These are phyloP conservation scores for Nicotiana otophora DNA, from an alignment of 257 asterid species.

Conservation along the genomic window DNA sequence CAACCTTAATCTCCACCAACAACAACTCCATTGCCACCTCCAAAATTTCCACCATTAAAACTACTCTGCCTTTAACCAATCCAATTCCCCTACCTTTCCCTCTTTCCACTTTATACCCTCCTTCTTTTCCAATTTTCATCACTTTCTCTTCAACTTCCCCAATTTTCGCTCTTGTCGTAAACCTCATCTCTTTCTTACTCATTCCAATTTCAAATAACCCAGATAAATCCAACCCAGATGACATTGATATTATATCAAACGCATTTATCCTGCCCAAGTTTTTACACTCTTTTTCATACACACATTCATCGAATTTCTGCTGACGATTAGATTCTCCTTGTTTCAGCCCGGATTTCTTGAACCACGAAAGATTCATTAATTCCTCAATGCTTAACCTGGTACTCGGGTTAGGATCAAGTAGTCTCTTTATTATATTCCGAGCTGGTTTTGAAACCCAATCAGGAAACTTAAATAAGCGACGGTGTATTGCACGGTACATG, in stretches of 20 bases:
- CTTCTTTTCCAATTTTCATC: slow-evolving; percentile 33
- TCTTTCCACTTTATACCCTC: slow-evolving; percentile 50
- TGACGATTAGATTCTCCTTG: background rate
- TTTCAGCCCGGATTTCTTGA: slow-evolving; percentile 34
- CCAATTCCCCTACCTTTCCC: slow-evolving; percentile 49
- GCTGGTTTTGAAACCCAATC: slow-evolving; percentile 64
- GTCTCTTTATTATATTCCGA: slow-evolving; percentile 35
- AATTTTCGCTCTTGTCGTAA: slow-evolving; percentile 36
- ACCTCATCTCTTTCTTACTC: slow-evolving; percentile 53
- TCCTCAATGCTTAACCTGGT: slow-evolving; percentile 58
- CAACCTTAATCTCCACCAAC: slow-evolving; percentile 65
- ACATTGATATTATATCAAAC: slow-evolving; percentile 73
- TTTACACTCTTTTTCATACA: slow-evolving; percentile 18
- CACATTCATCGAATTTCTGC: slow-evolving; percentile 5
- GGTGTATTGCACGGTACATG: slow-evolving; percentile 73
- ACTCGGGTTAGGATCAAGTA: slow-evolving; percentile 71
- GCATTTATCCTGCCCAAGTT: slow-evolving; percentile 43
- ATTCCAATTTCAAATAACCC: slow-evolving; percentile 51
- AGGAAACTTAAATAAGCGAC: slow-evolving; percentile 48
- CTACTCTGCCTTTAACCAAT: slow-evolving; percentile 48
- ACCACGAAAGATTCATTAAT: slow-evolving; percentile 56
- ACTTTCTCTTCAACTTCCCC: slow-evolving; percentile 60
- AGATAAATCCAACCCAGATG: slow-evolving; percentile 71
- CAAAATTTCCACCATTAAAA: slow-evolving; percentile 44
- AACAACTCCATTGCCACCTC: slow-evolving; percentile 46